Conservation (phyloP, 2,329 filamentous ascomycete genomes). For the Colletotrichum kahawae region DNA sequence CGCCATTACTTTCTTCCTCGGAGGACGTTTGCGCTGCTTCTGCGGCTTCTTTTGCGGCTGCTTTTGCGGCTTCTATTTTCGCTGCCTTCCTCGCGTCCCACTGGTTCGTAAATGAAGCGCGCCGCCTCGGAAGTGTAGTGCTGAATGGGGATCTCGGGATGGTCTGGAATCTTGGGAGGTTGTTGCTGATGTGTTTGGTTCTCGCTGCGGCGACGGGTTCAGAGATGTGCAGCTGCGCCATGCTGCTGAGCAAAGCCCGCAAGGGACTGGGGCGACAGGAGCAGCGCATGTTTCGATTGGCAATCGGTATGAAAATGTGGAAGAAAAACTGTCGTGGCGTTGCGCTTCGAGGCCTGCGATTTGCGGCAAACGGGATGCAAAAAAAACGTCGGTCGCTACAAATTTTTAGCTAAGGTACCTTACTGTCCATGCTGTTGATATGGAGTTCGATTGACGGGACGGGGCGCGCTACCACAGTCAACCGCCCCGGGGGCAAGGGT, state of each 20-base stretch:
- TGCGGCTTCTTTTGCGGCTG: background rate
- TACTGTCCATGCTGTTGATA: background rate
- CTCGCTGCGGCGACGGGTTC: conserved; percentile 6
- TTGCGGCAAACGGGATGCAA: background rate
- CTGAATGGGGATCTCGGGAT: background rate
- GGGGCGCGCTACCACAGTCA: background rate
- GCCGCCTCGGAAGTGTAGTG: background rate
- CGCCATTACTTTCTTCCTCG: background rate
- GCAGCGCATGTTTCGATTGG: conserved; percentile 47
- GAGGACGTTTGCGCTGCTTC: background rate
- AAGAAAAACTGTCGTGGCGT: background rate
- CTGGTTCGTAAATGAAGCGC: background rate
- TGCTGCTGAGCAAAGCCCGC: conserved; percentile 52
- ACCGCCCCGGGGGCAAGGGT: background rate
- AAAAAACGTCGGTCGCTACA: background rate
- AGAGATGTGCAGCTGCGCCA: conserved; percentile 44
- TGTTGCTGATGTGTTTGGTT: background rate
- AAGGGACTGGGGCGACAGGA: conserved; percentile 51
- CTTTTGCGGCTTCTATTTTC: background rate
- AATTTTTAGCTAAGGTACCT: background rate
- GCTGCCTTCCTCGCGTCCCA: background rate
- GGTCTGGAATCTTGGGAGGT: background rate
- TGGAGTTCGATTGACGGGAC: background rate
- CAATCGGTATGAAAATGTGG: background rate
- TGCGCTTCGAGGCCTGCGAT: background rate